These are phyloP conservation scores for Coemansia umbellata DNA, from an alignment of 192 early-diverging fungal species.

Conservation along the genomic window DNA sequence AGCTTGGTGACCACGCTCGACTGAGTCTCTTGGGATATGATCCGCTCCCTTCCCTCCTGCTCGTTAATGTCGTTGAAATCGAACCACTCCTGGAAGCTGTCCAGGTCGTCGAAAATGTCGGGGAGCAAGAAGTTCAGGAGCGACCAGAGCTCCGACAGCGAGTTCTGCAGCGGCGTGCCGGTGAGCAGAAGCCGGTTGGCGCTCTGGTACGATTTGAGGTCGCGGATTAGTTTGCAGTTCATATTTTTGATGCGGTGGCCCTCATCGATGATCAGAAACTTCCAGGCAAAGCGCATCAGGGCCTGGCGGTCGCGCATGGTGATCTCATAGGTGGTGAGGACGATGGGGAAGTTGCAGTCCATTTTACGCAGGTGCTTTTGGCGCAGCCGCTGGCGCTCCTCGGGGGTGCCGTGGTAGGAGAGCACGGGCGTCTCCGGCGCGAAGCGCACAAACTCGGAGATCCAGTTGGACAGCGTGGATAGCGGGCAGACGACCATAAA, in stretches of 20 bases:
- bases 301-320: conserved; percentile 77
- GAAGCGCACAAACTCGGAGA: conserved; percentile 85
- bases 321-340: conserved; percentile 90
- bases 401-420: conserved; percentile 77
- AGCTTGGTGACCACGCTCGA: conserved; percentile 72
- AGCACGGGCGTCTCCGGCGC: conserved; percentile 74
- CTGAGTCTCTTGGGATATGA: conserved; percentile 63
- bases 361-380: conserved; percentile 62
- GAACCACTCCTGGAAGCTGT: conserved; percentile 85
- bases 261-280: conserved; percentile 93
- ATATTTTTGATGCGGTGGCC: conserved; percentile 97
- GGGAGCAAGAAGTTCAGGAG: conserved; percentile 92
- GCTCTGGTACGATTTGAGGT: conserved; percentile 78
- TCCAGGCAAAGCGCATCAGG: conserved; percentile 69
- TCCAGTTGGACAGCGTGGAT: conserved; percentile 91
- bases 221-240: conserved; percentile 82
- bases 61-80: conserved; percentile 73
- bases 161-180: conserved; percentile 94
- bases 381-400: conserved; percentile 67
- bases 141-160: conserved; percentile 91
- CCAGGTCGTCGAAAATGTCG: conserved; percentile 89
- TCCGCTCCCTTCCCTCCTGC: conserved; percentile 57
- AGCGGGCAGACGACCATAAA: conserved; percentile 87
- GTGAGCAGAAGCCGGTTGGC: conserved; percentile 88
- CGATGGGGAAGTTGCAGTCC: conserved; percentile 70